Evolutionary conservation across 164 flowering plant genomes (phyloP), one percentile per base, ranked within the genome.

Genomic region (Pachysandra terminalis): DNA sequence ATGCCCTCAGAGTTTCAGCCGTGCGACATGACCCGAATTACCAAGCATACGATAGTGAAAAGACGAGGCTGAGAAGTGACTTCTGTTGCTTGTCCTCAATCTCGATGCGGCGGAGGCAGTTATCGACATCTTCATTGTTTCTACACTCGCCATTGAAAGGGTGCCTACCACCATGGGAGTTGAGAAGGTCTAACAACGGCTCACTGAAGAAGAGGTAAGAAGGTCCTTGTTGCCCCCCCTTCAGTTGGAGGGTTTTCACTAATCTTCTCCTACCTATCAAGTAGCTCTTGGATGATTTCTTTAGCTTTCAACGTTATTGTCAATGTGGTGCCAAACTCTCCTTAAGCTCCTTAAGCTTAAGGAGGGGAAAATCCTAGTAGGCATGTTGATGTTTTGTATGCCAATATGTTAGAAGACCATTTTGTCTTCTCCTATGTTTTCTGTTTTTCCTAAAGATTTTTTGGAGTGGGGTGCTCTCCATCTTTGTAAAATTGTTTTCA

Each of bases 31-130:
- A 83, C 61, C 77, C 81, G 48, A 75, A 75, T 56, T 64, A 37
- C 66, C 73, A 73, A 69, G 66, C 64, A 48, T 74, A 27, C 23
- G 83, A 77, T 9, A 70, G 68, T 58, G 87, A 85, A 64, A 86
- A 78, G 77, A 81, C 62, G 60, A 75, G 81, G 63, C 75, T 86
- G 66, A 82, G 74, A 57, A 78, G 74, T 59, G 60, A 77, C 22
- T 83, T 82, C 75, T 81, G 68, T 62, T 79, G 83, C 75, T 61
- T 84, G 63, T 83, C 89, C 19, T 84, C 90, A 25, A 81, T 84
- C 67, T 84, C 84, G 16, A 76, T 76, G 73, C 65, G 83, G 56
- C 90, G 82, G 70, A 82, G 69, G 73, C 82, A 82, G 54, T 56
- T 82, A 22, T 75, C 84, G 16, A 60, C 73, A 21, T 78, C 88